Base-by-base conservation (phyloP, 768 basidiomycete genomes). In the Mrakia gelida region DNA sequence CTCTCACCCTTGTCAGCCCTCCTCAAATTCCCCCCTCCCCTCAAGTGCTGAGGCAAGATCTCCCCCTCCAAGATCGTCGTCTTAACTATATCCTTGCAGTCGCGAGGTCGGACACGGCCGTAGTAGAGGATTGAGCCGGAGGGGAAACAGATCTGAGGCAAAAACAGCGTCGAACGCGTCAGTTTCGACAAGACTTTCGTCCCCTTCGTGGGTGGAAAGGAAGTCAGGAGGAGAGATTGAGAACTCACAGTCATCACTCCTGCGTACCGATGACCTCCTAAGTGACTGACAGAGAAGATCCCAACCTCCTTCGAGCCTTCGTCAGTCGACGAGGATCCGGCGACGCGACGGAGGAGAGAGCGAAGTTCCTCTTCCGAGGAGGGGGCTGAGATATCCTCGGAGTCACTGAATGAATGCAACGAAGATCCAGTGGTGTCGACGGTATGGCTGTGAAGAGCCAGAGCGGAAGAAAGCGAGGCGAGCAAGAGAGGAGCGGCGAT, bases 261-360 rank as follows among this genome's bases (percentile, higher is more conserved):
- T 52, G 93, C 91, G 82, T 91, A 98, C 81, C 91, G 91, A 86
- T 98, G 96, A 3, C 95, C 95, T 30, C 96, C 95, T 61, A 95
- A 87, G 86, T 99, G 96, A 38, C 93, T 95, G 75, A 90, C 91
- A 82, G 88, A 90, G 81, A 98, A 85, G 78, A 99, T 91, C 68
- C 97, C 91, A 6, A 90, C 83, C 63, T 85, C 81, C 7, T 83
- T 43, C 43, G 43, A 18, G 28, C 34, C 52, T 84, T 84, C n/a
- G 86, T 85, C n/a, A 13, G 32, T 23, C 16, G 38, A 38, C 38
- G 38, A 38, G 4, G 38, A 38, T 38, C 89, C 88, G 54, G 88
- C 87, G 80, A 88, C 88, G 28, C 87, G 80, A 85, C 87, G 82
- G 79, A 88, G 83, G 65, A 85, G 84, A 26, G 82, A 80, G n/a